Evolutionary conservation across 306 rosid genomes (phyloP).

Genomic region (Castanospermum australe): DNA sequence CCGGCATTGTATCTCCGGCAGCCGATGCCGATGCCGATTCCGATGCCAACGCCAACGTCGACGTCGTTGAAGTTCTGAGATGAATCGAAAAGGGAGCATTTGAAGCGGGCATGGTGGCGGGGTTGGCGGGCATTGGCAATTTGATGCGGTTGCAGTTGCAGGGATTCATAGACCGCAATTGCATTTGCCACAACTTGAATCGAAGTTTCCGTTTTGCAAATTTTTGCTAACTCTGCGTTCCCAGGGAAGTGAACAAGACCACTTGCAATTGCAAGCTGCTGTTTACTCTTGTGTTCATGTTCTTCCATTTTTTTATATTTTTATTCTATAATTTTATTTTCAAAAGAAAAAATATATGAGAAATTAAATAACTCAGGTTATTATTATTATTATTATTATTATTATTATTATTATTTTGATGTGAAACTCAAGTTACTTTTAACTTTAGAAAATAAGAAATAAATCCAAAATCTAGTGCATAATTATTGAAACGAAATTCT

Average conservation of each 20-base stretch:
- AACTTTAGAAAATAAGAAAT: too few relatives aligned
- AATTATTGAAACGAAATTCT: too few relatives aligned
- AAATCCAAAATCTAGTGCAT: too few relatives aligned
- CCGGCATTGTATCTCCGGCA: background rate
- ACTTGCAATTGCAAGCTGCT: background rate
- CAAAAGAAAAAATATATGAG: too few relatives aligned
- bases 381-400: too few relatives aligned
- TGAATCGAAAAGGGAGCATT: background rate
- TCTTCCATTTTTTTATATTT: too few relatives aligned
- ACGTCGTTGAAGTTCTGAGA: background rate
- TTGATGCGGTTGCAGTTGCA: background rate
- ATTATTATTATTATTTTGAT: too few relatives aligned
- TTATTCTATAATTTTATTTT: too few relatives aligned
- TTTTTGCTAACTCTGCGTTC: background rate
- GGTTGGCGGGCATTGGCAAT: background rate
- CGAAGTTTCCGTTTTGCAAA: background rate
- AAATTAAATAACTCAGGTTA: too few relatives aligned
- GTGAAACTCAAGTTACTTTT: too few relatives aligned
- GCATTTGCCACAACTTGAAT: conserved; percentile 12
- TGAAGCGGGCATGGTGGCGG: background rate
- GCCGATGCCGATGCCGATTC: background rate
- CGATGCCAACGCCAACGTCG: too few relatives aligned
- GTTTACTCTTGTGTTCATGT: too few relatives aligned
- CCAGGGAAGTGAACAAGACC: background rate
- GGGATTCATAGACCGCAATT: background rate